Evolutionary conservation across 148 eudicot species (phyloP).

Genomic region (Persicaria tinctoria): DNA sequence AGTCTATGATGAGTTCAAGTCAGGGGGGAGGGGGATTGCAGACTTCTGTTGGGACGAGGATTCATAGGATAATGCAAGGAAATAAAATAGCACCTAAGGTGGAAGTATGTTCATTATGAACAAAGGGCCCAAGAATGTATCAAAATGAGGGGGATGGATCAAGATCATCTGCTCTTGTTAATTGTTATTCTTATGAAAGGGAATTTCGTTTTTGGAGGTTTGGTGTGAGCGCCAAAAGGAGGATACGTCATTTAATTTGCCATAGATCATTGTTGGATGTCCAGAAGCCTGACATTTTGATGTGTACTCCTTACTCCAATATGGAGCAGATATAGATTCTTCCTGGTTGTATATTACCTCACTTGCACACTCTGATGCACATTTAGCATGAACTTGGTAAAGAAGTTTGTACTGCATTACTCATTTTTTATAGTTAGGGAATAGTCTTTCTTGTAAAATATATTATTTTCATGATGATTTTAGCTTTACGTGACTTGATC

Average conservation of each 20-base stretch:
- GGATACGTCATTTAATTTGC: background rate
- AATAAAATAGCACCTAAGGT: background rate
- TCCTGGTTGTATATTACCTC: background rate
- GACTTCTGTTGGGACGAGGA: background rate
- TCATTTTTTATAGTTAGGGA: background rate
- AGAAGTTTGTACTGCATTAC: background rate
- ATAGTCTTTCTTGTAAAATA: background rate
- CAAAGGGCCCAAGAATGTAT: background rate
- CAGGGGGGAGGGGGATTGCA: background rate
- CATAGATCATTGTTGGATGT: background rate
- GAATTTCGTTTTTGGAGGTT: background rate
- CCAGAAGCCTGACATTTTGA: background rate
- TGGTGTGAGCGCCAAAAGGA: background rate
- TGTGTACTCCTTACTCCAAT: background rate
- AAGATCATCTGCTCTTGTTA: too few relatives aligned
- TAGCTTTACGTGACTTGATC: background rate
- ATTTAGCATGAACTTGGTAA: background rate
- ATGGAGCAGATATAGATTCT: slow-evolving; percentile 1
- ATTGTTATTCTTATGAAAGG: background rate
- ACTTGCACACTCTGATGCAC: background rate
- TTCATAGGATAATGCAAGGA: background rate
- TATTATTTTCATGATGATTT: background rate
- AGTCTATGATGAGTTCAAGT: background rate
- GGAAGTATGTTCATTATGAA: background rate
- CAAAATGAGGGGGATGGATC: background rate